Percentiles rank a stretch among this genome's conserved stretches.
These are phyloP conservation scores for Plantago lanceolata DNA, from an alignment of 305 asterid species.

Conservation along the genomic window DNA sequence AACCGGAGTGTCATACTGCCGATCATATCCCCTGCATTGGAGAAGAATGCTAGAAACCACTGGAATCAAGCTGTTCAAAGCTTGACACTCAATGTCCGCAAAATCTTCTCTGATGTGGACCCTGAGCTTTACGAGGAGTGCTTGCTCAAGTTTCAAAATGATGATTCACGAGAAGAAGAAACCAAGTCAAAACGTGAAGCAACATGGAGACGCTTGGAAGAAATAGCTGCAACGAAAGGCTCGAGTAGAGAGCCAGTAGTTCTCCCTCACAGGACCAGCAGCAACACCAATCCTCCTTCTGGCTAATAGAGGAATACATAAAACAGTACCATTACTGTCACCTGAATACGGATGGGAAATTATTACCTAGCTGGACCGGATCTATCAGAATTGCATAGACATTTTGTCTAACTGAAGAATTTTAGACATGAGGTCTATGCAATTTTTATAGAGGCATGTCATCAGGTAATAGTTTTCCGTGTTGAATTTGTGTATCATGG, in stretches of 20 bases:
- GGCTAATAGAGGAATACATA: constrained; percentile 20
- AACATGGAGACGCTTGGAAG: constrained; percentile 76
- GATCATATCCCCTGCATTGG: constrained; percentile 47
- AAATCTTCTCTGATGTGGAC: constrained; percentile 64
- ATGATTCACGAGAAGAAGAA: constrained; percentile 50
- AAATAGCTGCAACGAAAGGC: constrained; percentile 57
- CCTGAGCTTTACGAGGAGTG: constrained; percentile 79
- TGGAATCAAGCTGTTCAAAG: constrained; percentile 55
- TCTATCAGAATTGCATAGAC: not conserved
- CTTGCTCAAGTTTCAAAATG: constrained; percentile 61
- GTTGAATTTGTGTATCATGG: no score
- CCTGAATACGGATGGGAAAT: not conserved
- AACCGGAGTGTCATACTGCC: constrained; percentile 46
- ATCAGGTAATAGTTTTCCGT: not conserved
- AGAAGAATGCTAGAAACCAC: constrained; percentile 43
- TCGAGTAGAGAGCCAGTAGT: constrained; percentile 48
- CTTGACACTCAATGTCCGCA: constrained; percentile 63
- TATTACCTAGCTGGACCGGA: not conserved
- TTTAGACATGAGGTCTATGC: not conserved
- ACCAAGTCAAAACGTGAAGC: constrained; percentile 54
- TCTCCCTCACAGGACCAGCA: constrained; percentile 33
- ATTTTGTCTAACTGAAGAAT: not conserved
- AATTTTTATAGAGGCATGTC: not conserved
- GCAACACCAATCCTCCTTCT: constrained; percentile 30
- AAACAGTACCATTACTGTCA: not conserved